Evolutionary conservation across 257 asterid species (phyloP), one percentile per base, ranked within the genome.

Genomic region (Jacaranda copaia): DNA sequence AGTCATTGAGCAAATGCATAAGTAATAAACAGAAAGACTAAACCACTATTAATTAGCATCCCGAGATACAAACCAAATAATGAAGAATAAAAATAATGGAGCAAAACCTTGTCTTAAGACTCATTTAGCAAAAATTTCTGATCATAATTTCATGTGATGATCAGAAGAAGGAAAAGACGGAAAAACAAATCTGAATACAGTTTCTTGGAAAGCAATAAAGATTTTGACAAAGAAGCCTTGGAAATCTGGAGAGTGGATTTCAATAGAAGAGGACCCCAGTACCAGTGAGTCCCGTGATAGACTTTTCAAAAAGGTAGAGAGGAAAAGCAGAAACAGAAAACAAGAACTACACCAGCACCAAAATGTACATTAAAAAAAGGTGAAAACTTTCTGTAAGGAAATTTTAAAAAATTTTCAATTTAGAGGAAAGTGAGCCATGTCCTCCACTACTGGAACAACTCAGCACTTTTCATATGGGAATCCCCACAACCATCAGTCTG

Each of bases 361-460:
- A 42, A 53, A 25, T 32, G 7, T 32, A 56, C 46, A 14, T 8
- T 6, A 38, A 72, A 38, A 3, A 70, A n/a, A 20, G 3, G 13
- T 16, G 15, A 5, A 42, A 42, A 42, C 46, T 42, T 42, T 35
- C 46, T 25, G 32, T 25, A 25, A 25, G 68, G 55, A 13, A 14
- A 35, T 35, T 12, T 13, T 6, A 57, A 6, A n/a, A 25, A n/a
- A 42, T 25, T 25, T 63, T 35, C 55, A 42, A 51, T 59, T 56
- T 19, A 48, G 36, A 64, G 8, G 32, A 70, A 2, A 58, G 3
- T 42, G 3, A 40, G 38, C 4, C 18, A 70, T 76, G 67, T 38
- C 58, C 53, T 59, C 77, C 87, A 76, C 78, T 53, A 67, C 3
- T 13, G 39, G 62, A 72, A 58, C 55, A 75, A 52, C 20, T 15